Conservation (phyloP, 352 stramenopile genomes). For the Phytophthora pseudosyringae region DNA sequence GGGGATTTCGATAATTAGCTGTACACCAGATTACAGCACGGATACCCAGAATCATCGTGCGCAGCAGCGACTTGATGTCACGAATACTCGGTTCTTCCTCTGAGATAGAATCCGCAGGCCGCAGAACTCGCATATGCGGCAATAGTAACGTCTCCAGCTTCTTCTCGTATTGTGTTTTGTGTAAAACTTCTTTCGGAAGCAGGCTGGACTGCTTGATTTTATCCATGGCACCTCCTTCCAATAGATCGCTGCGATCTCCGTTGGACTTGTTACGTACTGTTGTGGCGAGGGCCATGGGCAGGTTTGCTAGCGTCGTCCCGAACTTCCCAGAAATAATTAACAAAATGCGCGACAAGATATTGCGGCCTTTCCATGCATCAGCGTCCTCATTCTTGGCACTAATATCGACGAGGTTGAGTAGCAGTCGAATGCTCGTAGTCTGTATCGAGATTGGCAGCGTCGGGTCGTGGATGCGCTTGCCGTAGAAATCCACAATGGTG, state of each 20-base stretch:
- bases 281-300: conserved; percentile 72
- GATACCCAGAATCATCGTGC: conserved; percentile 97
- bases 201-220: conserved; percentile 88
- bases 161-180: conserved; percentile 74
- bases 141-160: conserved; percentile 73
- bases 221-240: conserved; percentile 88
- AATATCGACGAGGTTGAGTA: conserved; percentile 97
- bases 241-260: conserved; percentile 63
- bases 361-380: conserved; percentile 88
- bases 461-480: conserved; percentile 92
- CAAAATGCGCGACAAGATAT: conserved; percentile 91
- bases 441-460: conserved; percentile 96
- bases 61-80: conserved; percentile 94
- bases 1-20: conserved; percentile 91
- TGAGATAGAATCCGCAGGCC: conserved; percentile 54
- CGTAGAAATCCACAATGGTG: conserved; percentile 94
- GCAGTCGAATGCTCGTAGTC: conserved; percentile 94
- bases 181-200: conserved; percentile 58
- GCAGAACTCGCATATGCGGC: conserved; percentile 57
- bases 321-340: conserved; percentile 96
- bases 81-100: conserved; percentile 85
- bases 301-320: conserved; percentile 80
- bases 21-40: conserved; percentile 99
- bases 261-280: conserved; percentile 49
- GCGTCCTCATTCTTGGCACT: conserved; percentile 95